Conservation (phyloP, 2,329 filamentous ascomycete species). For the Sphaerulina vaccinii region DNA sequence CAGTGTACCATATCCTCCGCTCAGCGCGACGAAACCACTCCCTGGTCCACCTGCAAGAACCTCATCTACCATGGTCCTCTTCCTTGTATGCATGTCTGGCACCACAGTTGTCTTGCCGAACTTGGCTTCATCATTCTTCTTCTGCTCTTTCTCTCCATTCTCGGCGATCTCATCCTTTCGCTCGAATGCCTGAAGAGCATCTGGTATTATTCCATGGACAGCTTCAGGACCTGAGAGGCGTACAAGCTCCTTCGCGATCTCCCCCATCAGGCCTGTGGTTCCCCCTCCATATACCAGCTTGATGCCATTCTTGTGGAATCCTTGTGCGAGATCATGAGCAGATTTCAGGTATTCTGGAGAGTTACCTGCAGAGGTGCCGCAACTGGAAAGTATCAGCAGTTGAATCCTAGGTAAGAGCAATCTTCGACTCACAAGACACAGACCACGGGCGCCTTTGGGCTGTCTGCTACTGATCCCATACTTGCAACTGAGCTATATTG, state of each 20-base stretch:
- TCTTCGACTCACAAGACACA: slow-evolving; percentile 71
- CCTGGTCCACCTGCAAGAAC: slow-evolving; percentile 79
- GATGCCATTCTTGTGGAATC: slow-evolving; percentile 74
- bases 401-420: not conserved
- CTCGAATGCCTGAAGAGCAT: slow-evolving; percentile 62
- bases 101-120: slow-evolving; percentile 91
- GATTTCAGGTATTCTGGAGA: slow-evolving; percentile 73
- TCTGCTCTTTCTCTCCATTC: slow-evolving; percentile 34
- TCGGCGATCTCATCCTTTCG: slow-evolving; percentile 40
- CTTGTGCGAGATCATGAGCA: slow-evolving; percentile 69
- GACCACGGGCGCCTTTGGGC: slow-evolving; percentile 60
- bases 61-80: slow-evolving; percentile 87
- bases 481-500: not conserved
- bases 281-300: slow-evolving; percentile 90
- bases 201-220: slow-evolving; percentile 91
- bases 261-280: slow-evolving; percentile 92
- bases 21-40: slow-evolving; percentile 83
- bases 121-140: slow-evolving; percentile 59
- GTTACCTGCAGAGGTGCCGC: slow-evolving; percentile 75
- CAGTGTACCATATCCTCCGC: slow-evolving; percentile 88
- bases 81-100: slow-evolving; percentile 92
- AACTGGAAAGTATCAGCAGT: slow-evolving; percentile 51
- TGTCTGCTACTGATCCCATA: slow-evolving; percentile 8
- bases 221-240: slow-evolving; percentile 72
- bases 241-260: slow-evolving; percentile 84